A percentile compares a stretch with the other conserved stretches of the same genome.
Conservation (phyloP, 2,329 filamentous ascomycete species). For the Lecanicillium sp. region DNA sequence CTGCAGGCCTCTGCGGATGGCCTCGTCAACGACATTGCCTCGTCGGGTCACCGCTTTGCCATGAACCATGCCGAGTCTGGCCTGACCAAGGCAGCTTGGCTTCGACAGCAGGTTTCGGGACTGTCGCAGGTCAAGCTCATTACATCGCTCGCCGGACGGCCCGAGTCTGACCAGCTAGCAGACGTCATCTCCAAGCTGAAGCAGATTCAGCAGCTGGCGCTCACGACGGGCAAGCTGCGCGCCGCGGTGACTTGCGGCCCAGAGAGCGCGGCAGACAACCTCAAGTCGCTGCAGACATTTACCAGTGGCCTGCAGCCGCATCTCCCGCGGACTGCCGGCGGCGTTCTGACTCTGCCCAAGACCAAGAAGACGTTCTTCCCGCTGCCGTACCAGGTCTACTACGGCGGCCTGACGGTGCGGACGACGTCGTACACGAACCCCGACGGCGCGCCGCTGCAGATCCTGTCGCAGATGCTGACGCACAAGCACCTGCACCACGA, state of each 20-base stretch:
- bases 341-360: conserved; percentile 32
- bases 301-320: conserved; percentile 35
- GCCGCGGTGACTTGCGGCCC: conserved; percentile 79
- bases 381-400: conserved; percentile 95
- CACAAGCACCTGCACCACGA: conserved; percentile 97
- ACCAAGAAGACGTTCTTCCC: conserved; percentile 81
- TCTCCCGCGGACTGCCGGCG: conserved; percentile 35
- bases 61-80: conserved; percentile 77
- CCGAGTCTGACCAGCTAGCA: conserved; percentile 60
- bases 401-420: conserved; percentile 74
- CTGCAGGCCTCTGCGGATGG: conserved; percentile 83
- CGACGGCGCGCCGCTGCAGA: conserved; percentile 73
- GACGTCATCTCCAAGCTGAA: conserved; percentile 81
- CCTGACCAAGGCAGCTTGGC: conserved; percentile 63
- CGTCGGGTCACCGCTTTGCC: conserved; percentile 82
- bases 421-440: conserved; percentile 77
- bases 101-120: conserved; percentile 83
- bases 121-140: conserved; percentile 83
- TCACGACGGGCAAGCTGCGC: conserved; percentile 64
- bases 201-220: conserved; percentile 71
- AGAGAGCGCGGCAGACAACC: conserved; percentile 65
- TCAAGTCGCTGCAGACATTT: conserved; percentile 65
- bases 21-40: conserved; percentile 85
- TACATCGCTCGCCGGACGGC: conserved; percentile 68
- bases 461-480: conserved; percentile 85